Percentiles rank a stretch among this genome's conserved stretches.
phyloP scores from a whole-genome alignment of 768 basidiomycete species.

The Termitomyces sp. region DNA sequence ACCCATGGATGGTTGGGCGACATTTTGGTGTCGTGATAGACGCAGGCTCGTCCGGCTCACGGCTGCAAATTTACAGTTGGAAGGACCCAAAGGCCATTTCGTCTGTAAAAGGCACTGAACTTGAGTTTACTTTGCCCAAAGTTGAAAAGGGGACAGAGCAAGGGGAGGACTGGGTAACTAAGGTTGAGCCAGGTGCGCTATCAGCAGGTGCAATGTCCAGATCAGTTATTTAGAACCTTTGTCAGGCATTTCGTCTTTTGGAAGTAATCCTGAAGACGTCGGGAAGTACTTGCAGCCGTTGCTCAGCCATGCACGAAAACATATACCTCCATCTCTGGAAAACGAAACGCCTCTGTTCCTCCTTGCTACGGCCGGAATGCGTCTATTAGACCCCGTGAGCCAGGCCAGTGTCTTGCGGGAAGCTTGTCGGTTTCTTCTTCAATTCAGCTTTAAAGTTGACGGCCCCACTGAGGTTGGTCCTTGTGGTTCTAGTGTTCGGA shows the following conservation, averaged over 20 bases:
- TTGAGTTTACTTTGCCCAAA: slow-evolving; percentile 60
- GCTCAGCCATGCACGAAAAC: slow-evolving; percentile 72
- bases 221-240: not conserved
- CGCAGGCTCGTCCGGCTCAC: slow-evolving; percentile 95
- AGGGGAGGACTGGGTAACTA: slow-evolving; percentile 82
- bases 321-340: slow-evolving; percentile 85
- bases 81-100: slow-evolving; percentile 60
- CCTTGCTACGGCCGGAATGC: slow-evolving; percentile 97
- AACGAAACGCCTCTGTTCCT: slow-evolving; percentile 86
- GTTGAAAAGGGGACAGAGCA: slow-evolving; percentile 88
- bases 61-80: slow-evolving; percentile 98
- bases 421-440: slow-evolving; percentile 72
- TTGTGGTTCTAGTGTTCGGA: slow-evolving; percentile 88
- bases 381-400: slow-evolving; percentile 64
- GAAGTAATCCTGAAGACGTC: slow-evolving; percentile 63
- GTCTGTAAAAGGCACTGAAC: slow-evolving; percentile 47
- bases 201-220: not conserved
- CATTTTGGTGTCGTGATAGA: slow-evolving; percentile 95
- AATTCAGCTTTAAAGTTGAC: slow-evolving; percentile 79
- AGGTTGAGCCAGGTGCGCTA: slow-evolving; percentile 86
- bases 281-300: slow-evolving; percentile 76
- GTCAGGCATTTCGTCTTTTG: slow-evolving; percentile 84
- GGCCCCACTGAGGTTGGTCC: slow-evolving; percentile 61
- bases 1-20: slow-evolving; percentile 74
- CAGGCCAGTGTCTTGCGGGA: slow-evolving; percentile 70